Percentiles rank a stretch among this genome's conserved stretches.
phyloP scores from a whole-genome alignment of 1,284 basidiomycete species.

The Cyathus pygmaeus region DNA sequence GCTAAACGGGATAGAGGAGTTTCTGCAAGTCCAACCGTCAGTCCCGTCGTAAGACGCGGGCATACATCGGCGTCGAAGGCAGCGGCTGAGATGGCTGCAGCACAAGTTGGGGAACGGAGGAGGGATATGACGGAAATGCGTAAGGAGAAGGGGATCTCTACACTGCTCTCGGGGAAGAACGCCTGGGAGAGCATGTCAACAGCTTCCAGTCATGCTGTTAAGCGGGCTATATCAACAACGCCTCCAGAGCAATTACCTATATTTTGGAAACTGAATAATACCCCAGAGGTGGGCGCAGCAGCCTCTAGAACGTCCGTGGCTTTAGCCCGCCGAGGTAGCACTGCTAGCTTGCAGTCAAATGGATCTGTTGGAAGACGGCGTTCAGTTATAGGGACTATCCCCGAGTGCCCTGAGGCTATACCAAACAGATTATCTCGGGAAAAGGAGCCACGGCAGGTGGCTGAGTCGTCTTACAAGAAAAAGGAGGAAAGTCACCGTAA shows the following conservation, averaged over 20 bases:
- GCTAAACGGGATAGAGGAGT: background rate
- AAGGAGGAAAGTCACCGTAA: no score
- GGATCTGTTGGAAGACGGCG: constrained; percentile 28
- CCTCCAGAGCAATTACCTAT: no score
- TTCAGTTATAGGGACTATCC: constrained; percentile 26
- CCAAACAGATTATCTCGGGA: no score
- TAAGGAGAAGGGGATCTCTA: background rate
- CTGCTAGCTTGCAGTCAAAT: constrained; percentile 33
- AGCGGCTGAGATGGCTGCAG: background rate
- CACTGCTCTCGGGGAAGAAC: no score
- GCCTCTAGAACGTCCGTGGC: constrained; percentile 6
- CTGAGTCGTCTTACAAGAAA: no score
- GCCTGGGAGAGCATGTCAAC: no score
- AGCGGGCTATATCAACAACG: no score
- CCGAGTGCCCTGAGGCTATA: constrained; percentile 13
- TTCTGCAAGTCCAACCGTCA: background rate
- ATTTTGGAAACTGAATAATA: no score
- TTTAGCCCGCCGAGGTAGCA: constrained; percentile 22
- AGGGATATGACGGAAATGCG: background rate
- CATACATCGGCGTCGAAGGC: background rate
- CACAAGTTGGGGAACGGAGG: background rate
- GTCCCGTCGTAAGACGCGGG: background rate
- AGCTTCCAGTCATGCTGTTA: no score
- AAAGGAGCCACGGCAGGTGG: no score
- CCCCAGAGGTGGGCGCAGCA: background rate